These are phyloP conservation scores for Aureobasidium sp. DNA, from an alignment of 2,329 filamentous ascomycete species.

Conservation along the genomic window DNA sequence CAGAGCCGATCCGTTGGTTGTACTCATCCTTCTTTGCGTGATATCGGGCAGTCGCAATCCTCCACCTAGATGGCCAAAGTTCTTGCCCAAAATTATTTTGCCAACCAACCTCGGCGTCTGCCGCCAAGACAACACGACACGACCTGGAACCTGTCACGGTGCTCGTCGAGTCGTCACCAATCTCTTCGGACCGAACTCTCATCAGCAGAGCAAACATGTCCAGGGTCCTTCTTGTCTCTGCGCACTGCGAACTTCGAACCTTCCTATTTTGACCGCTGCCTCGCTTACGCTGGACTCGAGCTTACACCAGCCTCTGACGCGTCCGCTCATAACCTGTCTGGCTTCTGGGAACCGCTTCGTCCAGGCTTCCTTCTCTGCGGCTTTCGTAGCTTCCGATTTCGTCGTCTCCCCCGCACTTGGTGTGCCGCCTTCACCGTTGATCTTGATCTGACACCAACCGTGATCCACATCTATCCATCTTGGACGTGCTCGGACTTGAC, in stretches of 20 bases:
- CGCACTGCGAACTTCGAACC: neutral
- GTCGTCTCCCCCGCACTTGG: neutral
- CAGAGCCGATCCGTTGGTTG: neutral
- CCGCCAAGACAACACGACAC: neutral
- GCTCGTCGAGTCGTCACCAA: neutral
- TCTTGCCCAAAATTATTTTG: neutral
- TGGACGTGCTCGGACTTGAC: neutral
- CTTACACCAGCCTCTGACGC: neutral
- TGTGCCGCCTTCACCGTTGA: neutral
- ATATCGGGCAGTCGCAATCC: neutral
- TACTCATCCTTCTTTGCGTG: neutral
- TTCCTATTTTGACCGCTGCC: neutral
- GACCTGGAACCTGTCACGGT: too few species aligned
- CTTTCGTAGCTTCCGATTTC: neutral
- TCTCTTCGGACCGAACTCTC: neutral
- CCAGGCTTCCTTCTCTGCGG: neutral
- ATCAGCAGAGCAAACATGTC: neutral
- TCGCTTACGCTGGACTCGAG: neutral
- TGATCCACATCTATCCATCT: neutral
- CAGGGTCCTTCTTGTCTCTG: neutral
- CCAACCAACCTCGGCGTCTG: neutral
- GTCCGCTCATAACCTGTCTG: neutral
- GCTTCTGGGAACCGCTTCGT: neutral
- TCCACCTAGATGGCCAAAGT: neutral
- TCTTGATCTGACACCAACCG: neutral